A percentile compares a stretch with the other conserved stretches of the same genome.
Conservation (phyloP, 2,329 filamentous ascomycete species). For the Corinectria fuckeliana region DNA sequence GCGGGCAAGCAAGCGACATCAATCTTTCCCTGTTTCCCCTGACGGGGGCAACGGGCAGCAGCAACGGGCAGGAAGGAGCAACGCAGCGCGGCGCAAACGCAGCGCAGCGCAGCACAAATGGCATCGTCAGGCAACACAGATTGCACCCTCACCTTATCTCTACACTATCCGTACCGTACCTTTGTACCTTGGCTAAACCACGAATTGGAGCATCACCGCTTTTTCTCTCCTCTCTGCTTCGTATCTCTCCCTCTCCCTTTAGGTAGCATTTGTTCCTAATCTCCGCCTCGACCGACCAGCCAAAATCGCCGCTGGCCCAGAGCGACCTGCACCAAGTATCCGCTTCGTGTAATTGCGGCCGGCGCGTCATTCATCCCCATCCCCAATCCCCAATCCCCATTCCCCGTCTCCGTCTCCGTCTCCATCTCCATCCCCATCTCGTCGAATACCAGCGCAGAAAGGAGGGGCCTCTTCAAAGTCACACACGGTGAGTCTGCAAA, state of each 20-base stretch:
- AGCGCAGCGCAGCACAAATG: background rate
- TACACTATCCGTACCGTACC: background rate
- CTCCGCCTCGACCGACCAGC: background rate
- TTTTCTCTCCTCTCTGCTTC: background rate
- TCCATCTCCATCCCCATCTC: background rate
- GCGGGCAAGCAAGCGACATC: constrained; percentile 11
- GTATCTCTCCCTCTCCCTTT: too few relatives aligned
- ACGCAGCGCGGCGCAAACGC: too few relatives aligned
- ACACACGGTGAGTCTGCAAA: constrained; percentile 1
- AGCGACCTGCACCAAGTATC: background rate
- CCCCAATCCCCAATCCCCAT: background rate
- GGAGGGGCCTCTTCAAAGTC: too few relatives aligned
- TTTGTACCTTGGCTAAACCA: background rate
- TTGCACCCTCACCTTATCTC: too few relatives aligned
- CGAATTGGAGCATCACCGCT: background rate
- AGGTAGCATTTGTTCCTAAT: too few relatives aligned
- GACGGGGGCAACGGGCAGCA: constrained; percentile 29
- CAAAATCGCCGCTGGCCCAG: background rate
- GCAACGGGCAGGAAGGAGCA: constrained; percentile 3
- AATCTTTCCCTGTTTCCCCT: constrained; percentile 32
- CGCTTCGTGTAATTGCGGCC: constrained; percentile 2
- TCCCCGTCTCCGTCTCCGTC: background rate
- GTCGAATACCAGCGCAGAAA: background rate
- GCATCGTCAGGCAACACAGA: background rate
- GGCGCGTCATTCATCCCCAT: background rate